Evolutionary conservation across 306 rosid species (phyloP), one percentile per base, ranked within the genome.

Genomic region (Corylus americana): DNA sequence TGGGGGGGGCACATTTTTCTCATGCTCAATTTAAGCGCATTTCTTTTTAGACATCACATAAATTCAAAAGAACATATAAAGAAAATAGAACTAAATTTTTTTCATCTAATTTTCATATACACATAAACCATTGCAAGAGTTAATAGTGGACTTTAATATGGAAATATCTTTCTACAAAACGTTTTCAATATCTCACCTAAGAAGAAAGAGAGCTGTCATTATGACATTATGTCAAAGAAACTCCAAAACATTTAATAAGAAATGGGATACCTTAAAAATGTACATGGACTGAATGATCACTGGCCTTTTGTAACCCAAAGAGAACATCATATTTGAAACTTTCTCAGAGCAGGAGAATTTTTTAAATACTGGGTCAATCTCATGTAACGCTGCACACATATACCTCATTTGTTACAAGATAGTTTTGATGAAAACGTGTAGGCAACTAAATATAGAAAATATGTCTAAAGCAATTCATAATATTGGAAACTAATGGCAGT

Each of bases 241-340:
- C 18, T 57, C 62, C 64, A 8, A 47, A 45, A 48, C 59, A 7
- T 11, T 72, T 7, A 18, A 73, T 31, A 35, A 75, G 76, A 57
- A 27, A 66, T n/a, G 70, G 22, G 64, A 51, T 84, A 95, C 99
- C 99, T 95, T 93, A 81, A 93, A 95, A 82, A 95, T 88, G 86
- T 95, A 93, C 99, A 95, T 93, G 50, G 98, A 92, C 90, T 95
- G 98, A 87, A 91, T 78, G 77, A 84, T 48, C 71, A 81, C 88
- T 8, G 98, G 99, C 78, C 90, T 89, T 90, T 87, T 89, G 90
- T 92, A 95, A 73, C 88, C 91, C 81, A 95, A 88, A 59, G 98
- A 95, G 76, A 49, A 17, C 63, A 95, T 80, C 89, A 95, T 80
- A 76, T 90, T 76, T 6, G 91, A 83, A 81, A 88, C 0, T 77